Percentiles rank a stretch among this genome's conserved stretches.
phyloP scores from a whole-genome alignment of 176 grass and related monocot species.

The Musa beccarii region DNA sequence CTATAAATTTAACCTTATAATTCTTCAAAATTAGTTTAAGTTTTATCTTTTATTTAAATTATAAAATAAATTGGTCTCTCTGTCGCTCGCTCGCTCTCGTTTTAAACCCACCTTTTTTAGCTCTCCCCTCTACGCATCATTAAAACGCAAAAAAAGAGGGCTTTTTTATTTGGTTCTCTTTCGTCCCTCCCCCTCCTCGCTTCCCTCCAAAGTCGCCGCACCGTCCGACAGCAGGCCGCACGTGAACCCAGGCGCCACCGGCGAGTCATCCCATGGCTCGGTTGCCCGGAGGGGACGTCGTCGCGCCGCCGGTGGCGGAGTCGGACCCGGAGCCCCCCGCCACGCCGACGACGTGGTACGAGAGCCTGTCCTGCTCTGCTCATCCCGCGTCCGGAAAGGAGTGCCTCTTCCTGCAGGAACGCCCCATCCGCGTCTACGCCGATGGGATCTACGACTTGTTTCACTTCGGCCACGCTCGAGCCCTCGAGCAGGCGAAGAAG shows the following conservation, averaged over 20 bases:
- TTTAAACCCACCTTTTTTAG: not conserved
- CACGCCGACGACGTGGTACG: slow-evolving; percentile 40
- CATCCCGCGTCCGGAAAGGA: not conserved
- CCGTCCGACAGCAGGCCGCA: not conserved
- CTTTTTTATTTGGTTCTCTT: not conserved
- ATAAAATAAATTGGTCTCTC: no score
- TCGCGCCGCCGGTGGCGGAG: not conserved
- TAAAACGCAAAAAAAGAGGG: not conserved
- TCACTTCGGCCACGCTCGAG: slow-evolving; percentile 66
- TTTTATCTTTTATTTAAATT: no score
- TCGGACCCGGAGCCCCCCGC: slow-evolving; percentile 18
- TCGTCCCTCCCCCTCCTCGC: not conserved
- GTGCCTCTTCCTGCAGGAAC: slow-evolving; percentile 12
- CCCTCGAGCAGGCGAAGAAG: slow-evolving; percentile 70
- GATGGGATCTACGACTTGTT: slow-evolving; percentile 67
- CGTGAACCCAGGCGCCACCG: not conserved
- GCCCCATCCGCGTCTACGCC: slow-evolving; percentile 45
- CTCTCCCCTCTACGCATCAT: not conserved
- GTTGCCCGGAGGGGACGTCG: not conserved
- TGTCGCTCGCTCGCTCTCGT: not conserved
- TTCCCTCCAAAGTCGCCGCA: slow-evolving; percentile 16
- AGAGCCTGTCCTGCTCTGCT: slow-evolving; percentile 18
- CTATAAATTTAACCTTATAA: no score
- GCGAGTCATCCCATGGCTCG: slow-evolving; percentile 14
- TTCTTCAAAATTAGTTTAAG: no score